phyloP scores from a whole-genome alignment of 139 green algal species.

The Asterochloris erici region DNA sequence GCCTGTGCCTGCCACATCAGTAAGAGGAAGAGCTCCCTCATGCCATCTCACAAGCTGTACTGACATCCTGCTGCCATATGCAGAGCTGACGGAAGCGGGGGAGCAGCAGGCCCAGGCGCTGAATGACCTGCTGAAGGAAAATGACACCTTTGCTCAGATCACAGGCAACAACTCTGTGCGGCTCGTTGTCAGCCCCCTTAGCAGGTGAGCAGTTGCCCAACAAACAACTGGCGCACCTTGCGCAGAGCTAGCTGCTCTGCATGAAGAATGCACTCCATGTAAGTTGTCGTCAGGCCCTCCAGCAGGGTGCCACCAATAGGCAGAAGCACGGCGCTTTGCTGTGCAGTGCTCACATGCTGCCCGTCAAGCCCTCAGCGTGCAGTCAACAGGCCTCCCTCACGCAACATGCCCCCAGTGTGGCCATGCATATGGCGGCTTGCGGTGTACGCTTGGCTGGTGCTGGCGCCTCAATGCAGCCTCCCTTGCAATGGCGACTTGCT shows the following conservation, averaged over 20 bases:
- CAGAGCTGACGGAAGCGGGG: slow-evolving; percentile 56
- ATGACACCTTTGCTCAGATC: slow-evolving; percentile 43
- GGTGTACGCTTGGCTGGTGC: no score
- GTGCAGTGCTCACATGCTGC: no score
- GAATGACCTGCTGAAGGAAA: slow-evolving; percentile 44
- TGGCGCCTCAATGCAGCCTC: no score
- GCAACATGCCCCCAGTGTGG: no score
- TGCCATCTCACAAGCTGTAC: background rate
- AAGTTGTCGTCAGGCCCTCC: no score
- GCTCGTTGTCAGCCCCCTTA: slow-evolving; percentile 49
- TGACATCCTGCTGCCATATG: background rate
- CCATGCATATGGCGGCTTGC: no score
- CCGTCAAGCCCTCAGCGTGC: no score
- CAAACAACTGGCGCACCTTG: background rate
- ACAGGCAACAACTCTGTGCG: slow-evolving; percentile 29
- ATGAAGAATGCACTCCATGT: background rate
- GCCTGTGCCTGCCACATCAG: no score
- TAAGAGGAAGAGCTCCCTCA: background rate
- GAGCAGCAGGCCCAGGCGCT: slow-evolving; percentile 41
- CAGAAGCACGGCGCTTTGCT: no score
- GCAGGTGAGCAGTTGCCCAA: slow-evolving; percentile 15
- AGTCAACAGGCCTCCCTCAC: no score
- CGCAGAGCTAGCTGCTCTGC: background rate
- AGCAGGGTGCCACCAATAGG: no score
- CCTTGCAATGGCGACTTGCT: no score